These are phyloP conservation scores for Acanthamoeba castellanii DNA, from an alignment of 208 protist genomes.

Conservation along the genomic window DNA sequence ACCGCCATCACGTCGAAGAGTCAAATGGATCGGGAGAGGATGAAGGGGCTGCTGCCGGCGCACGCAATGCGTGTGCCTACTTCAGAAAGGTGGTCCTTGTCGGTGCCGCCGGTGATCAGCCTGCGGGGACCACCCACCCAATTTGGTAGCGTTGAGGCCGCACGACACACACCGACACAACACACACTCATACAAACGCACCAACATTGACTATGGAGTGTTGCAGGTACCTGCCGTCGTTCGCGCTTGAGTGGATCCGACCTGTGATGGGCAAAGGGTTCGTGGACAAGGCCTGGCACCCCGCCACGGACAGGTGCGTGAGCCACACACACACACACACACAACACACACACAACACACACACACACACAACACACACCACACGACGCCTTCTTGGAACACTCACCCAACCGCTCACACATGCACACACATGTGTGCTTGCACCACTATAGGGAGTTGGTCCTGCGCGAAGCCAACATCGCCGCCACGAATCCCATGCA, in stretches of 20 bases:
- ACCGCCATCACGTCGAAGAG: neutral
- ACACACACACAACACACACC: too few relatives aligned
- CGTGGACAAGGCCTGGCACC: slow-evolving; percentile 26
- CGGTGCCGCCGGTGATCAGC: neutral
- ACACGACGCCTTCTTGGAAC: too few relatives aligned
- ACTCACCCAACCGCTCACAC: too few relatives aligned
- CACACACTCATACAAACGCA: neutral
- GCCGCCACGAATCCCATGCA: slow-evolving; percentile 19
- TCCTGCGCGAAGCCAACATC: neutral
- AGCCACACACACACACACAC: neutral
- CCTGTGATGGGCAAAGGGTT: neutral
- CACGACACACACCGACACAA: neutral
- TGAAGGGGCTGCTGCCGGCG: neutral
- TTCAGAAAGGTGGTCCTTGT: slow-evolving; percentile 6
- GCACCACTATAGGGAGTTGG: neutral
- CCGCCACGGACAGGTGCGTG: neutral
- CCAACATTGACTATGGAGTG: too few relatives aligned
- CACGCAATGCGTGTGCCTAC: too few relatives aligned
- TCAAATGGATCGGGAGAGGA: neutral
- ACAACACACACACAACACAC: too few relatives aligned
- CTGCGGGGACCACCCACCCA: neutral
- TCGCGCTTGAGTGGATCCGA: slow-evolving; percentile 30
- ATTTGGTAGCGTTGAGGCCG: too few relatives aligned
- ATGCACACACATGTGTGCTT: neutral
- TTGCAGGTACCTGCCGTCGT: neutral